Evolutionary conservation across 768 basidiomycete genomes (phyloP).

Genomic region (Paxillus ammoniavirescens): DNA sequence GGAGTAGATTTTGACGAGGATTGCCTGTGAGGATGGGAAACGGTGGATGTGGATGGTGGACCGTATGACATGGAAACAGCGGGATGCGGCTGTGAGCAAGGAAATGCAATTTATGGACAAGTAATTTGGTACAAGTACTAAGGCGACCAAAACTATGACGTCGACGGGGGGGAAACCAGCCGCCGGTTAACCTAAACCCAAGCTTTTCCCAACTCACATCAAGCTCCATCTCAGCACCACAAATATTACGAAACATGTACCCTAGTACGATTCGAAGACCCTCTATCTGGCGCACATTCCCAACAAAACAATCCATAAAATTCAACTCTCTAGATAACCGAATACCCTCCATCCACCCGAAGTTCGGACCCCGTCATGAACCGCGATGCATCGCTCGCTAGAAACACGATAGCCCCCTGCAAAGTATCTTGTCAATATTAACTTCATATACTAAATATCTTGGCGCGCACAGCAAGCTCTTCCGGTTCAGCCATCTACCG

Average conservation of each 20-base stretch:
- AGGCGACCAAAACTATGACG: constrained; percentile 20
- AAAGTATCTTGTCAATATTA: constrained; percentile 1
- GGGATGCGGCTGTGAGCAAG: neutral
- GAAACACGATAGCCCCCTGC: constrained; percentile 85
- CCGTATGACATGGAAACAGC: neutral
- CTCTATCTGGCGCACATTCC: constrained; percentile 8
- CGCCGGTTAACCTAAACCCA: no score
- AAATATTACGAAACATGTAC: constrained; percentile 1
- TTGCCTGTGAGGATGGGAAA: neutral
- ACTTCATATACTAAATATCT: neutral
- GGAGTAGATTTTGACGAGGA: neutral
- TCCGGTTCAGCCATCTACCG: constrained; percentile 88
- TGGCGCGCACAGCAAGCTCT: constrained; percentile 68
- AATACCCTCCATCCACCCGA: constrained; percentile 90
- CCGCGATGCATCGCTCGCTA: constrained; percentile 85
- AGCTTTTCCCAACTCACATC: neutral
- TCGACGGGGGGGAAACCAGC: constrained; percentile 8
- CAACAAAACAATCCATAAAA: neutral
- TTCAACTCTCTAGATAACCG: constrained; percentile 46
- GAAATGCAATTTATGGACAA: neutral
- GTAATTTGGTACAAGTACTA: no score
- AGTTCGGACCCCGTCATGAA: constrained; percentile 89
- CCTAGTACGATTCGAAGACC: constrained; percentile 2
- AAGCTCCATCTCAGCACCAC: constrained; percentile 1
- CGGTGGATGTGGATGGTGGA: constrained; percentile 6